These are phyloP conservation scores for Kwoniella mangroviensis DNA, from an alignment of 768 basidiomycete genomes.

Conservation along the genomic window DNA sequence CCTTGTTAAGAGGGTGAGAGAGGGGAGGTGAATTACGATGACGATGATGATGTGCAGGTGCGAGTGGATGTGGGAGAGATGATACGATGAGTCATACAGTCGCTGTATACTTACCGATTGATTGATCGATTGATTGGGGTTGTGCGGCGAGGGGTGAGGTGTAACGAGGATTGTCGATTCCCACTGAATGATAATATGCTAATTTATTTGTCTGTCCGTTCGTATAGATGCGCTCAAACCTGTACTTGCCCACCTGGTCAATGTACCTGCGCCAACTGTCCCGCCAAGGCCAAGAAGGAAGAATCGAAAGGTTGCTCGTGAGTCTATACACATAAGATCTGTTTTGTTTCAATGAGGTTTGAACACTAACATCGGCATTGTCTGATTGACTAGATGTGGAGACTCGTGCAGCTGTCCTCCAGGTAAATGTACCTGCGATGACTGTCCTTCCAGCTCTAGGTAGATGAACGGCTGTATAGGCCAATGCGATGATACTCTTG, in stretches of 20 bases:
- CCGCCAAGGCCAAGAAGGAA: conserved; percentile 29
- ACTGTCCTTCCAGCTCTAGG: conserved; percentile 1
- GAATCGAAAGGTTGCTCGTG: conserved; percentile 23
- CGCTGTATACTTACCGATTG: not conserved
- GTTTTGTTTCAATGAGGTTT: not conserved
- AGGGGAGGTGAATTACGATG: conserved; percentile 8
- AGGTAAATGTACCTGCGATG: conserved; percentile 34
- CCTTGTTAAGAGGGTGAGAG: not conserved
- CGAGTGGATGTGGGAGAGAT: not conserved
- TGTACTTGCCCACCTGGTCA: conserved; percentile 27
- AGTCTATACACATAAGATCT: not conserved
- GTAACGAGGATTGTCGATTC: not conserved
- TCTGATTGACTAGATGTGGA: conserved; percentile 2
- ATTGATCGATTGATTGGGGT: not conserved
- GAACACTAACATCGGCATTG: not conserved
- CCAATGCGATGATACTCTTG: no score
- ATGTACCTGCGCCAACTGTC: conserved; percentile 41
- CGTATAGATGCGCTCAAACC: conserved; percentile 12
- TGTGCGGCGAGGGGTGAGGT: conserved; percentile 11
- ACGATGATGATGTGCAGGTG: conserved; percentile 18
- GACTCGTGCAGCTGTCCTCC: conserved; percentile 31
- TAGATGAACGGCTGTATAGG: not conserved
- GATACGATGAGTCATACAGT: no score
- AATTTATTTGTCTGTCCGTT: not conserved
- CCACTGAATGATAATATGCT: not conserved